phyloP scores from a whole-genome alignment of 2,329 filamentous ascomycete genomes.

The Epichloe aotearoae region DNA sequence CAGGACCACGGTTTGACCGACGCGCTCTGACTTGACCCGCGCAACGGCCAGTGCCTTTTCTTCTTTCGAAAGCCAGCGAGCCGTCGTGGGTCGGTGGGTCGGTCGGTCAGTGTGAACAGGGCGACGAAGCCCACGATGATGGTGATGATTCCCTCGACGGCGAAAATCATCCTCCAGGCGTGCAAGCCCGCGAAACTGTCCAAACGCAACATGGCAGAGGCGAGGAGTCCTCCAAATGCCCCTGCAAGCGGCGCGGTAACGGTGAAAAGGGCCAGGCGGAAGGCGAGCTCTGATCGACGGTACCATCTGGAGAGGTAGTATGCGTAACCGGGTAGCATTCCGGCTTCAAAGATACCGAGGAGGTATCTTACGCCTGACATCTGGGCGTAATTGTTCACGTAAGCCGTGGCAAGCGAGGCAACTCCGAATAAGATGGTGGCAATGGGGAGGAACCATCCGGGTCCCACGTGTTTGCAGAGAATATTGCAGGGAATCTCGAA shows the following conservation, averaged over 20 bases:
- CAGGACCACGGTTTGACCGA: constrained; percentile 47
- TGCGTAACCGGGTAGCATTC: constrained; percentile 60
- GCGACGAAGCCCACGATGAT: constrained; percentile 41
- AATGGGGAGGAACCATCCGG: constrained; percentile 56
- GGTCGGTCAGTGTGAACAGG: constrained; percentile 54
- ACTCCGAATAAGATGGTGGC: constrained; percentile 51
- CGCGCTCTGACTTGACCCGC: constrained; percentile 54
- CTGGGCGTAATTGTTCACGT: constrained; percentile 40
- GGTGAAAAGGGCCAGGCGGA: constrained; percentile 55
- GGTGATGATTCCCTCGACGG: constrained; percentile 52
- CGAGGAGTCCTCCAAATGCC: constrained; percentile 56
- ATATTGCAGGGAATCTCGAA: constrained; percentile 60
- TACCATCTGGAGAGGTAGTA: constrained; percentile 66
- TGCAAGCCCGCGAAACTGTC: constrained; percentile 41
- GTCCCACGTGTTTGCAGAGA: constrained; percentile 56
- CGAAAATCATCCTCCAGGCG: constrained; percentile 57
- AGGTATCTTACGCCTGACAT: constrained; percentile 52
- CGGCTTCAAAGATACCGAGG: constrained; percentile 57
- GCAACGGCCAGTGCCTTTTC: constrained; percentile 55
- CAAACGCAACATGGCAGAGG: constrained; percentile 49
- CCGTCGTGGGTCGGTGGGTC: constrained; percentile 55
- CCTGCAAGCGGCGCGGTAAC: constrained; percentile 59
- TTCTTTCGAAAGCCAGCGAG: constrained; percentile 49
- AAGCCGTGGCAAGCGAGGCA: constrained; percentile 51
- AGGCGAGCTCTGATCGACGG: constrained; percentile 48